Conservation (phyloP, 805 yeast species). For the Vanderwaltozyma yarrowii region DNA sequence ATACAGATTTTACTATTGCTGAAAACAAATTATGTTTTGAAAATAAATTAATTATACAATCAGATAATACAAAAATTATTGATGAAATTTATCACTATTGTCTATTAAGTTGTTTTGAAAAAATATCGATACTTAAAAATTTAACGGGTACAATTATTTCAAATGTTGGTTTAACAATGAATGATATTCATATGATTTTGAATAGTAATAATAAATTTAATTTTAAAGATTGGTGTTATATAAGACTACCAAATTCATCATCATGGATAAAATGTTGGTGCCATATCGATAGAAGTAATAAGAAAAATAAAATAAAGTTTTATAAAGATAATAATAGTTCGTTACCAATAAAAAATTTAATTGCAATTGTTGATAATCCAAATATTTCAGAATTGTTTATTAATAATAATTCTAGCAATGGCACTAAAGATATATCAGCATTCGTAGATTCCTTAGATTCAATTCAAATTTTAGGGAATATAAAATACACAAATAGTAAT, state of each 20-base stretch:
- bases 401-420: background rate
- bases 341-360: constrained; percentile 15
- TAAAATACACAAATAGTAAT: constrained; percentile 4
- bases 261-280: constrained; percentile 29
- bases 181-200: constrained; percentile 23
- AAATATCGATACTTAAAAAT: background rate
- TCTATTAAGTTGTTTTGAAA: background rate
- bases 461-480: constrained; percentile 18
- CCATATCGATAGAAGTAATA: constrained; percentile 20
- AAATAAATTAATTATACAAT: too few relatives aligned
- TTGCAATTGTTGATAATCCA: constrained; percentile 23
- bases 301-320: constrained; percentile 23
- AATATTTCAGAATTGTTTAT: constrained; percentile 22
- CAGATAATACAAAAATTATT: too few relatives aligned
- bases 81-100: background rate
- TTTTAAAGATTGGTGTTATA: constrained; percentile 29
- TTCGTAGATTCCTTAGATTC: constrained; percentile 9
- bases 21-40: too few relatives aligned
- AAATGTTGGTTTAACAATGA: constrained; percentile 8
- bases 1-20: too few relatives aligned
- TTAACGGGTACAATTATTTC: constrained; percentile 2
- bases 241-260: constrained; percentile 9
- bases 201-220: constrained; percentile 20
- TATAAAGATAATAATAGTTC: constrained; percentile 23
- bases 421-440: background rate